Base-by-base conservation (phyloP, 495 filamentous ascomycete genomes). In the Parathielavia hyrcaniae region DNA sequence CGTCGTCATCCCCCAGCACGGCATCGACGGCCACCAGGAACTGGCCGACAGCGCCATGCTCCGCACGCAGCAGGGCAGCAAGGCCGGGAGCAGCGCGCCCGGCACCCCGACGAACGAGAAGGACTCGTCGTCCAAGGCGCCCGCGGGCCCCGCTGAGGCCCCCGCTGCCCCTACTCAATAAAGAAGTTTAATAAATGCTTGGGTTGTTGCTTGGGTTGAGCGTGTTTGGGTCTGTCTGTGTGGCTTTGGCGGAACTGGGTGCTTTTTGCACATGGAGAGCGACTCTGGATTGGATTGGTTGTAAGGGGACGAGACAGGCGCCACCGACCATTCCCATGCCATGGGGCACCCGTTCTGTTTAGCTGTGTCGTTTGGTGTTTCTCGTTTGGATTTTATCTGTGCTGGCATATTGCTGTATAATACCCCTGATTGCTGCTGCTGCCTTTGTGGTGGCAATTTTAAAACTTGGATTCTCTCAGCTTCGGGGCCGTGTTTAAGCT, bases 1-100 rank as follows among this genome's bases (percentile, higher is more conserved):
- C 58, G 78, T 84, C 1, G 78, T 84, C 53, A 76, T 81, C 17
- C 84, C 89, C 17, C 82, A 89, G 61, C 89, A 95, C 73, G 91
- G 91, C 46, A 95, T 95, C 63, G 75, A 76, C 50, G 83, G 87
- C 64, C 90, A 95, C 73, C 70, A 72, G 53, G 59, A 64, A 23
- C 58, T 70, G 17, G 55, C 61, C 34, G 61, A 60, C 36, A 67
- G 49, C 60, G 35, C 64, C 14, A 53, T 53, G 40, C 35, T 60
- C 39, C 43, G 61, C 35, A 19, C 41, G 7, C 55, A 35, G 11
- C 40, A 57, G 35, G 45, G 45, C 0, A 16, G 46, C 30, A 6
- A 12, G 1, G 16, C 20, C 20, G 20, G 14, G 8, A 19, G 26
- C 19, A 62, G 60, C 13, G 60, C 34, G 6, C 55, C 60, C 0